A percentile compares a stretch with the other conserved stretches of the same genome.
These are phyloP conservation scores for Mitragyna speciosa DNA, from an alignment of 257 asterid genomes.

Conservation along the genomic window DNA sequence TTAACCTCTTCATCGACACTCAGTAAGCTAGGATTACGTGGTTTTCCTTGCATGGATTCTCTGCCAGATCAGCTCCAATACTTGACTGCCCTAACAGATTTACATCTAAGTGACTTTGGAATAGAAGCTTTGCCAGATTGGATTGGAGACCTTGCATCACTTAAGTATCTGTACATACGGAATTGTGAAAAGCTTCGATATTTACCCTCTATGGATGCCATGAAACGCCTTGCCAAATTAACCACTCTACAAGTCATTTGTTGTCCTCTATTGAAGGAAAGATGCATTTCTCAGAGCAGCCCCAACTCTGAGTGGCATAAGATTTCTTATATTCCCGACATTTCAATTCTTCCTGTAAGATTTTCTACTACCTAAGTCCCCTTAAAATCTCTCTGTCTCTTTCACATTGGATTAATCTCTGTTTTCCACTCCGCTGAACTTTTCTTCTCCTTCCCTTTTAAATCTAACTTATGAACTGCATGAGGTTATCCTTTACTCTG, in stretches of 20 bases:
- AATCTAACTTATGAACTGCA: no score
- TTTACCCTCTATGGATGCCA: conserved; percentile 12
- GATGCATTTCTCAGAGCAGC: background rate
- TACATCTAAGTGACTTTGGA: background rate
- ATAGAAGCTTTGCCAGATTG: conserved; percentile 26
- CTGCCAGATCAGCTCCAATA: conserved; percentile 19
- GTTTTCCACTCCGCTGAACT: no score
- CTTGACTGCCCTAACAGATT: background rate
- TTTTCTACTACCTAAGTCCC: no score
- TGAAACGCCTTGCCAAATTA: conserved; percentile 5
- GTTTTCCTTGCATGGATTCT: conserved; percentile 6
- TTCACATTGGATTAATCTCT: no score
- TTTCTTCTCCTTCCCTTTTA: no score
- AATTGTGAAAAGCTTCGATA: background rate
- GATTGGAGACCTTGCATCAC: conserved; percentile 18
- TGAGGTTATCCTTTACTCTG: no score
- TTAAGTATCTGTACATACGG: accelerated
- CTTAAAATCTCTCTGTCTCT: no score
- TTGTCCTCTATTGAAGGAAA: background rate
- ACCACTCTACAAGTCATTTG: background rate
- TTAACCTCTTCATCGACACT: background rate
- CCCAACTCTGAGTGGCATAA: background rate
- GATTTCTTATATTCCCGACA: background rate
- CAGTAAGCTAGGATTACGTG: accelerated
- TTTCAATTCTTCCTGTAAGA: no score